Base-by-base conservation (phyloP, 371 early-diverging fungal species). In the Mucor velutinosus region DNA sequence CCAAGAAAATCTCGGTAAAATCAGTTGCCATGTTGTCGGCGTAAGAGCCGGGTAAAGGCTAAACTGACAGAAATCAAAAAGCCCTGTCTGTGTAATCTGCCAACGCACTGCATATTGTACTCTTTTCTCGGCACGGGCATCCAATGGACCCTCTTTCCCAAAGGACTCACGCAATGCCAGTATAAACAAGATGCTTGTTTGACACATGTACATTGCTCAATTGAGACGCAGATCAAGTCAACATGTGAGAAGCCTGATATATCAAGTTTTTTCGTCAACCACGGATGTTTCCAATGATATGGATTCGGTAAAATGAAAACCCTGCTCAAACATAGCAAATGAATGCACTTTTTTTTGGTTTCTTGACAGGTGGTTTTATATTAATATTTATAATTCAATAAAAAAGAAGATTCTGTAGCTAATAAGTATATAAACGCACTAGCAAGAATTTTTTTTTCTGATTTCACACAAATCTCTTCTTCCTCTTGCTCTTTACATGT, bases 401-500 rank as follows among this genome's bases (percentile, higher is more conserved):
- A 45, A n/a, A 45, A 1, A n/a, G 21, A 47, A 45, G 45, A 45
- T 45, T 45, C 45, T 47, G 11, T 23, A 11, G 7, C 21, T 47
- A 23, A 47, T 47, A 21, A 47, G 47, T 47, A 47, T 47, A 47
- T 41, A 41, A 41, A 41, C 17, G 1, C 17, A 41, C 41, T 17
- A 47, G 4, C 3, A 47, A 47, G 47, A 10, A 5, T 8, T 19
- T 43, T 39, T 63, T 47, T 45, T 49, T 45, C 19, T 19, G 10
- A 12, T 47, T 30, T 3, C n/a, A 2, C 15, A 15, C 25, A 17
- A 39, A 15, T 21, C 60, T 60, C 15, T 43, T 60, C 29, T 43
- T 60, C 14, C 45, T 62, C 29, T 60, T 60, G 29, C 49, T 35
- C 19, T 21, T 29, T 60, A 29, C 33, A 63, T 65, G 51, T 43